These are phyloP conservation scores for Apiotrichum gracile DNA, from an alignment of 1,284 basidiomycete species.

Conservation along the genomic window DNA sequence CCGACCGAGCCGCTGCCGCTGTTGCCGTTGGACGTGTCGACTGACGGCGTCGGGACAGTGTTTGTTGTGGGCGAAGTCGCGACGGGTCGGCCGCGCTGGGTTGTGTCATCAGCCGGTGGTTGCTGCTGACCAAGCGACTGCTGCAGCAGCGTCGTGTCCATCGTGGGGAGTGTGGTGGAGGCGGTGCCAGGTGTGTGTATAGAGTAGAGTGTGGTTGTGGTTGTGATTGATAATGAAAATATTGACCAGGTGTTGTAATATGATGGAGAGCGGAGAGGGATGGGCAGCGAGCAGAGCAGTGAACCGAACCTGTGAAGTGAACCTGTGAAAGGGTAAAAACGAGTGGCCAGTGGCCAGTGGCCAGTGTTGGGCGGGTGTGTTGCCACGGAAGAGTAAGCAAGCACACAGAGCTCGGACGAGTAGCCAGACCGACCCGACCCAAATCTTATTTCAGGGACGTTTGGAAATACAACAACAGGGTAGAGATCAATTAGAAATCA, in stretches of 20 bases:
- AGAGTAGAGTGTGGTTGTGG: background rate
- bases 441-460: no score
- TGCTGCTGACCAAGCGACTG: background rate
- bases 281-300: no score
- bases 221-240: background rate
- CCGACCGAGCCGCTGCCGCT: background rate
- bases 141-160: constrained; percentile 19
- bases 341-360: no score
- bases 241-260: background rate
- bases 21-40: background rate
- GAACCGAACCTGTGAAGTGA: no score
- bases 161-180: constrained; percentile 1
- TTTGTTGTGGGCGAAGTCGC: background rate
- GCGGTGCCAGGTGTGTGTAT: background rate
- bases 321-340: no score
- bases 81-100: background rate
- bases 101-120: constrained; percentile 6
- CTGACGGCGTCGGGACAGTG: constrained; percentile 1
- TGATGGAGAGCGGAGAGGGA: background rate
- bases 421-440: no score
- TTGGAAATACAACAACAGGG: no score
- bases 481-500: no score
- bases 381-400: no score
- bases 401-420: no score
- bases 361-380: no score